Evolutionary conservation across 2,329 filamentous ascomycete species (phyloP), one percentile per base, ranked within the genome.

Genomic region (Colletotrichum sp.): DNA sequence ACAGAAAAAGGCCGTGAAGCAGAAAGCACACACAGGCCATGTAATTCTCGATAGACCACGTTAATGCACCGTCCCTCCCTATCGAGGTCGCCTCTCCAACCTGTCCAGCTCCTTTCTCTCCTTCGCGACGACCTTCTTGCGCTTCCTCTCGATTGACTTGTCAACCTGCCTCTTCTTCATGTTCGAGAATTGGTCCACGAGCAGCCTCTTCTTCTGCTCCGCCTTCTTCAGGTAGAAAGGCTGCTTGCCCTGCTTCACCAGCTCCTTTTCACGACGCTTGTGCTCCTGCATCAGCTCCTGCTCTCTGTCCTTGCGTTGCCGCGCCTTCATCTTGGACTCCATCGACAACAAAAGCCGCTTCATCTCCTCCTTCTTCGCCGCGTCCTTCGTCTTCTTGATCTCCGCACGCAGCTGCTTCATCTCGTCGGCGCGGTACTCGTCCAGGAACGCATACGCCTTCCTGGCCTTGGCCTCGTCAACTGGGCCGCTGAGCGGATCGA

Each of bases 171-270:
- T 94, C 82, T 94, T 94, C 85, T 95, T 97, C 93, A 98, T 94
- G 75, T 91, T 91, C 80, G 93, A 91, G 85, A 94, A 98, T 83
- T 94, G 92, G 80, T 97, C 93, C 81, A 94, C 88, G 77, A 98
- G 87, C 71, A 96, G 88, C 84, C 93, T 88, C 88, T 96, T 95
- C 93, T 97, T 98, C 88, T 97, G 91, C 86, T 98, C 96, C 81
- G 93, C 92, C 87, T 93, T 93, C 91, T 99, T 99, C 80, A 98
- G 87, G 85, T 95, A 98, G 86, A 96, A 99, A 0, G 97, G 96
- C 83, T 91, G 92, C 91, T 98, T 98, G 76, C 97, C 97, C 86
- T 97, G 91, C 80, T 92, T 92, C 67, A 98, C 93, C 76, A 94
- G 87, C 83, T 96, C 94, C 86, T 95, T 96, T 88, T 99, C 97